Conservation (phyloP, 177 flowering plant species). For the Vitis hybrid region DNA sequence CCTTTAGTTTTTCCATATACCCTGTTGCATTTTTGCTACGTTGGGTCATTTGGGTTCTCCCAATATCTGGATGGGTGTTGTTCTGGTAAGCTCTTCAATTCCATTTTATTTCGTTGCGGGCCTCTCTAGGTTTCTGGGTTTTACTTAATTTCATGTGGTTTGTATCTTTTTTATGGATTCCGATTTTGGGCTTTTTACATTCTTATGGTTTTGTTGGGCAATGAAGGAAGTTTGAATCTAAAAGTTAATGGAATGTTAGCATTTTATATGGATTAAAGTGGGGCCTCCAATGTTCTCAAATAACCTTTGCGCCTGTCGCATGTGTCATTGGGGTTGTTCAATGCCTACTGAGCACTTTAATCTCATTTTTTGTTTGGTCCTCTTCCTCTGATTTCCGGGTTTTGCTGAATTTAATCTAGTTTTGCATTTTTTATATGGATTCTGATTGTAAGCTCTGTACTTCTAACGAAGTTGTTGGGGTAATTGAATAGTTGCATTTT, state of each 20-base stretch:
- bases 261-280: neutral
- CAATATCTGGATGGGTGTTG: neutral
- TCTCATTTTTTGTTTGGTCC: too few relatives aligned
- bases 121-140: neutral
- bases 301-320: neutral
- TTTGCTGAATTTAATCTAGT: too few relatives aligned
- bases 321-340: neutral
- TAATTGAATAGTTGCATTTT: too few relatives aligned
- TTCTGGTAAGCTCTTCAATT: neutral
- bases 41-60: neutral
- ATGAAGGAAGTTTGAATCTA: neutral
- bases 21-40: neutral
- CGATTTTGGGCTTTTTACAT: neutral
- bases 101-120: neutral
- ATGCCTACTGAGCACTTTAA: neutral
- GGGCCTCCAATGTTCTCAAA: neutral
- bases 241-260: neutral
- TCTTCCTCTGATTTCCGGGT: too few relatives aligned
- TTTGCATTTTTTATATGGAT: too few relatives aligned
- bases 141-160: neutral
- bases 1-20: neutral
- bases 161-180: neutral
- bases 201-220: neutral
- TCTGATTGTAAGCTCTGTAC: too few relatives aligned
- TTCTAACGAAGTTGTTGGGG: too few relatives aligned